A percentile compares a stretch with the other conserved stretches of the same genome.
phyloP scores from a whole-genome alignment of 2,329 filamentous ascomycete species.

The Colletotrichum phormii region DNA sequence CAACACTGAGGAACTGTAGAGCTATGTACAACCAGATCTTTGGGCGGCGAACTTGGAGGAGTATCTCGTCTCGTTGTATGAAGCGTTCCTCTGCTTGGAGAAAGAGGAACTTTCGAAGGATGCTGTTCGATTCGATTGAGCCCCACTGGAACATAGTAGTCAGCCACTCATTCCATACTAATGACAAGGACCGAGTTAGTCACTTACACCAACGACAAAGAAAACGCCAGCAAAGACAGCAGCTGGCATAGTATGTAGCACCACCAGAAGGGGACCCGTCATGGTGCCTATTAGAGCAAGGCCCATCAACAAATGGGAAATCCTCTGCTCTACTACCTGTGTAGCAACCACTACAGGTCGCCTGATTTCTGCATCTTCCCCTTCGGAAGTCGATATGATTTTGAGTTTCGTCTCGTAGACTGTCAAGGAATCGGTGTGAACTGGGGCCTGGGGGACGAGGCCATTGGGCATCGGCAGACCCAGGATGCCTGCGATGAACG shows the following conservation, averaged over 20 bases:
- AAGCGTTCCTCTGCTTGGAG: conserved; percentile 56
- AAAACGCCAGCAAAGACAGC: conserved; percentile 67
- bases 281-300: conserved; percentile 59
- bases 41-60: conserved; percentile 54
- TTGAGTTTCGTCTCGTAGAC: conserved; percentile 53
- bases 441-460: conserved; percentile 67
- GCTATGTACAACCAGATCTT: conserved; percentile 62
- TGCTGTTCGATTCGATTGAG: conserved; percentile 63
- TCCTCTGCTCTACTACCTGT: conserved; percentile 66
- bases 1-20: conserved; percentile 63
- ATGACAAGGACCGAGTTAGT: neutral
- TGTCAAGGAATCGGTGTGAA: conserved; percentile 66
- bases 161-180: neutral
- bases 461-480: conserved; percentile 69
- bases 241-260: conserved; percentile 65
- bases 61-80: conserved; percentile 58
- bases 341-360: conserved; percentile 56
- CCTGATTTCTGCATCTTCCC: conserved; percentile 53
- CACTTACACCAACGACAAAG: conserved; percentile 66
- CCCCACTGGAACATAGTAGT: conserved; percentile 48
- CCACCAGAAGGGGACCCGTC: conserved; percentile 52
- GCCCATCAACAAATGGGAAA: conserved; percentile 67
- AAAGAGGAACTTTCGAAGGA: conserved; percentile 56
- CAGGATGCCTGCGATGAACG: conserved; percentile 65
- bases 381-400: conserved; percentile 54